phyloP scores from a whole-genome alignment of 2,329 filamentous ascomycete genomes.

The Botryosphaeria agaves region DNA sequence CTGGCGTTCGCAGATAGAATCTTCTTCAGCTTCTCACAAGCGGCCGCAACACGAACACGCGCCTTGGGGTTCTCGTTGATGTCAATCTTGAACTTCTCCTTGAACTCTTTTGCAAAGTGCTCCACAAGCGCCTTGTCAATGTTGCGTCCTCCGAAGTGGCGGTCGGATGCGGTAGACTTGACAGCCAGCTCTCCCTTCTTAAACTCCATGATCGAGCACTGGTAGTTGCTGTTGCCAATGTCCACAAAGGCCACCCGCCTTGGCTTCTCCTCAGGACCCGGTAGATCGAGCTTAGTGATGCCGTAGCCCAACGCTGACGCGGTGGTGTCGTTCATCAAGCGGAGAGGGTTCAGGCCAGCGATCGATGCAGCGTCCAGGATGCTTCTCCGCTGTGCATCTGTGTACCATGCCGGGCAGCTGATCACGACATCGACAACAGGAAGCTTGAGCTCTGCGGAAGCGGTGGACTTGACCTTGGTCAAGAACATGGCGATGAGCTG shows the following conservation, averaged over 20 bases:
- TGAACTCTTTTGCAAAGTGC: constrained; percentile 90
- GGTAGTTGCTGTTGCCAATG: constrained; percentile 94
- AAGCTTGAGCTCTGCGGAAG: constrained; percentile 71
- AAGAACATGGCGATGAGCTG: constrained; percentile 93
- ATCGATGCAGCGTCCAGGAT: constrained; percentile 87
- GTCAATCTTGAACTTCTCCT: constrained; percentile 95
- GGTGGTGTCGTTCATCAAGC: constrained; percentile 95
- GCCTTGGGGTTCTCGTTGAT: constrained; percentile 84
- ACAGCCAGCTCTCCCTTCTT: constrained; percentile 91
- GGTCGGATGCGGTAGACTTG: constrained; percentile 82
- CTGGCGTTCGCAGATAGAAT: constrained; percentile 87
- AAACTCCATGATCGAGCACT: constrained; percentile 87
- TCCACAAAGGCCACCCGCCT: constrained; percentile 83
- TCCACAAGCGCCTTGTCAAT: constrained; percentile 92
- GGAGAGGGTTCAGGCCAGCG: constrained; percentile 78
- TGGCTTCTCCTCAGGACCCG: constrained; percentile 75
- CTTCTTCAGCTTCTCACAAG: constrained; percentile 97
- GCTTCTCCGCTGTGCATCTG: constrained; percentile 76
- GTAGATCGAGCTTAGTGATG: constrained; percentile 94
- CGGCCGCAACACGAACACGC: constrained; percentile 66
- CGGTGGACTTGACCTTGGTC: constrained; percentile 82
- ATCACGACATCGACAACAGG: constrained; percentile 88
- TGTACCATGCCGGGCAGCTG: constrained; percentile 94
- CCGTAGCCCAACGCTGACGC: constrained; percentile 91
- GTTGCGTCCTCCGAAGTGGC: constrained; percentile 92